Conservation (phyloP, 768 basidiomycete species). For the Gloeostereum incarnatum region DNA sequence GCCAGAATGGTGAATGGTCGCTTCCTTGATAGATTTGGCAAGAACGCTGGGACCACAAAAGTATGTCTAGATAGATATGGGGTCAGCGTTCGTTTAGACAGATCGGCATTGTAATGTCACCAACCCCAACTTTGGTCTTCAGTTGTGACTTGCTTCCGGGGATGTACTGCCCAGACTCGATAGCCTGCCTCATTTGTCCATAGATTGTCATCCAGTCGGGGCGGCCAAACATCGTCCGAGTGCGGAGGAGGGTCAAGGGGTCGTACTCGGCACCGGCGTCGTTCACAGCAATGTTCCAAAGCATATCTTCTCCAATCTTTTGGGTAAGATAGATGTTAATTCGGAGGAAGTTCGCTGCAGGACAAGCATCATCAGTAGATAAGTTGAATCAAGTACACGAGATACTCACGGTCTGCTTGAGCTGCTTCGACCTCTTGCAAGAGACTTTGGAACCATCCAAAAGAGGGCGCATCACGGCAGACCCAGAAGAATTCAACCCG, state of each 20-base stretch:
- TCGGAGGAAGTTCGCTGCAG: conserved; percentile 86
- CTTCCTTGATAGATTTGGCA: conserved; percentile 70
- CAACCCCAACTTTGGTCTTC: conserved; percentile 76
- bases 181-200: conserved; percentile 59
- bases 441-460: conserved; percentile 93
- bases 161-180: conserved; percentile 77
- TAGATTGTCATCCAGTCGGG: conserved; percentile 88
- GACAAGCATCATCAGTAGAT: conserved; percentile 9
- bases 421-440: conserved; percentile 84
- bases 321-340: conserved; percentile 90
- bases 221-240: conserved; percentile 86
- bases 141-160: conserved; percentile 71
- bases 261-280: conserved; percentile 81
- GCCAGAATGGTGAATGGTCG: conserved; percentile 45
- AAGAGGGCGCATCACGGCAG: conserved; percentile 90
- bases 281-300: conserved; percentile 89
- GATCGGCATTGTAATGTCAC: conserved; percentile 15
- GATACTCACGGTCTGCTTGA: conserved; percentile 74
- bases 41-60: conserved; percentile 80
- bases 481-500: conserved; percentile 96
- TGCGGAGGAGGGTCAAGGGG: conserved; percentile 79
- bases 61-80: conserved; percentile 47
- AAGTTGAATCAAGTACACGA: neutral
- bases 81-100: neutral
- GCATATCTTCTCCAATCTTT: conserved; percentile 77